Base-by-base conservation (phyloP, 2,329 filamentous ascomycete species). In the Monosporascus sp. region DNA sequence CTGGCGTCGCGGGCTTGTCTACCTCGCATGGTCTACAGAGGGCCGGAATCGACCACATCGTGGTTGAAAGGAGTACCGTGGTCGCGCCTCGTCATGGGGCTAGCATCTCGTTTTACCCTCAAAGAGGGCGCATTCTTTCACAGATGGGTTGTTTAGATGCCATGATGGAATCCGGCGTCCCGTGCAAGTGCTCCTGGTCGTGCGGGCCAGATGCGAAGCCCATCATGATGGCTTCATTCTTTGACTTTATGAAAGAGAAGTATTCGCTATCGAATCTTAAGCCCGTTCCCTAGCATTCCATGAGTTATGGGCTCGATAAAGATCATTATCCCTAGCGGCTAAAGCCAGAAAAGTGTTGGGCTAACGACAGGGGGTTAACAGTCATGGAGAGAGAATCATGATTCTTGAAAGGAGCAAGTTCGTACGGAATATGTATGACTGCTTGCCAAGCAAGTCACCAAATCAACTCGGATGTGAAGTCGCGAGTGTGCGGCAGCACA, bases 1-100 rank as follows among this genome's bases (percentile, higher is more conserved):
- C 43, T 38, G 56, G 56, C 14, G 48, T 58, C 3, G 54, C 52
- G 27, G 56, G 56, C 2, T 37, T 58, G 7, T 24, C 45, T 4
- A 54, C 52, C 4, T 58, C 56, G 8, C 47, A 55, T 38, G 49
- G 47, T 27, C 43, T 58, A 5, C 50, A 53, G 25, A 58, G 49
- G 37, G 39, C 48, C n/a, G 52, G 52, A 6, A 56, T 58, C 45
- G 52, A 58, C 46, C 54, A 56, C 27, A 48, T 58, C 35, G 52
- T 56, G 6, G 48, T 58, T 4, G 54, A 56, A 48, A 46, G 41
- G 25, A 38, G 48, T 14, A 31, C 50, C n/a, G 20, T 31, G 5
- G 38, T 55, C 24, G 52, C 2, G 20, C 54, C 52, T 3, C n/a
- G n/a, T n/a, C n/a, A n/a, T n/a, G n/a, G n/a, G n/a, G n/a, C n/a